Evolutionary conservation across 306 rosid species (phyloP), one percentile per base, ranked within the genome.

Genomic region (Dryas octopetala): DNA sequence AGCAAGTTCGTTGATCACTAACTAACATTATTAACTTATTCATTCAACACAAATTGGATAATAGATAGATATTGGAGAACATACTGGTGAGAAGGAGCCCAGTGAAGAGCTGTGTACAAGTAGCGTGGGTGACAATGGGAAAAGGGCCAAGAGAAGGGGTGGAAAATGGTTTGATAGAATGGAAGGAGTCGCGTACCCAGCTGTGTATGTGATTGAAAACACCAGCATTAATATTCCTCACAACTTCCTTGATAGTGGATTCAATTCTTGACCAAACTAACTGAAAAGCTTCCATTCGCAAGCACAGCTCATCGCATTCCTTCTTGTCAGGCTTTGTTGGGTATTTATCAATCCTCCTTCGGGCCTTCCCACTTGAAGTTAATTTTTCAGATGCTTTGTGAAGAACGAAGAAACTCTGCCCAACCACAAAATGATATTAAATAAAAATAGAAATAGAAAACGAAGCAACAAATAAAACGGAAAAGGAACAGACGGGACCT

Each of bases 31-130:
- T 12, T 16, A 59, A 77, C 60, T 60, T 14, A 38, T 9, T 17
- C 68, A 38, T 9, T 17, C 68, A 60, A 71, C 17, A 19, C 44
- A 68, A 59, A 4, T 16, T 50, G 78, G 40, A n/a, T 1, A 19
- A 44, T 7, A 32, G 7, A 17, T 7, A 6, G 41, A 14, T 15
- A 19, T 23, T 3, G n/a, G 19, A 46, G 15, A 74, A 74, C 98
- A 83, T 95, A 91, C 98, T 80, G 58, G 90, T 89, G 23, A 79
- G 82, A 76, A 95, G 88, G 72, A 95, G 73, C 23, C 92, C 97
- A 68, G 89, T 84, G 78, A 87, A 86, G 84, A 95, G 79, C 74
- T 76, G 76, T 62, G 85, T 77, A 57, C 74, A 83, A 72, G 80
- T 81, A 60, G 85, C 71, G 74, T 64, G 79, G 52, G 74, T 81